Conservation (phyloP, 2,329 filamentous ascomycete species). For the Xylariaceae sp. region DNA sequence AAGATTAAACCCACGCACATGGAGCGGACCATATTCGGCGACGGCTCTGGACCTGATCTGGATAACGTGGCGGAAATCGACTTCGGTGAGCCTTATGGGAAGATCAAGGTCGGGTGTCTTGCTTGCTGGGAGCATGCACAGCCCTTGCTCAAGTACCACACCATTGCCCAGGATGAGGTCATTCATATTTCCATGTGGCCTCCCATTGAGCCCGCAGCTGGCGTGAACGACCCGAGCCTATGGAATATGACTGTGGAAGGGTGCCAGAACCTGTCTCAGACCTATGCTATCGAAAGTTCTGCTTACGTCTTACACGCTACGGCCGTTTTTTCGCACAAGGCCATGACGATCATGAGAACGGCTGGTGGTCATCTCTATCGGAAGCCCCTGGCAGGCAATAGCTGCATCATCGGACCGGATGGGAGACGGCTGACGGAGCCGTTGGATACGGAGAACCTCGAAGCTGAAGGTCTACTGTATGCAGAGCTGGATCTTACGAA, state of each 20-base stretch:
- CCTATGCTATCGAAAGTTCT: conserved; percentile 53
- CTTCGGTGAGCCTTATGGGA: conserved; percentile 27
- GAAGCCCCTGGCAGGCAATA: conserved; percentile 37
- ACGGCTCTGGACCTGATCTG: conserved; percentile 35
- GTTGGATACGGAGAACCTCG: conserved; percentile 27
- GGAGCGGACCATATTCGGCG: conserved; percentile 47
- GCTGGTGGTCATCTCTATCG: conserved; percentile 35
- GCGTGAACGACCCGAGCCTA: conserved; percentile 15
- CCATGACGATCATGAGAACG: conserved; percentile 38
- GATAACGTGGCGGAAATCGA: conserved; percentile 34
- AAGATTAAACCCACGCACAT: conserved; percentile 52
- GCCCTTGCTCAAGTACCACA: conserved; percentile 45
- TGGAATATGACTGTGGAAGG: conserved; percentile 31
- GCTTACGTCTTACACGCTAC: conserved; percentile 52
- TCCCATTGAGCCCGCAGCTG: conserved; percentile 15
- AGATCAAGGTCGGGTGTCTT: conserved; percentile 36
- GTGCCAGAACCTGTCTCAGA: conserved; percentile 41
- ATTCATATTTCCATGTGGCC: conserved; percentile 49
- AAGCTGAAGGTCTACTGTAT: conserved; percentile 42
- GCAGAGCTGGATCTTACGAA: conserved; percentile 42
- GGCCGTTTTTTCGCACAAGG: conserved; percentile 39
- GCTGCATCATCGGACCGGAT: conserved; percentile 46
- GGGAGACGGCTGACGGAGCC: conserved; percentile 39
- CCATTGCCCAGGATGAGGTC: conserved; percentile 36
- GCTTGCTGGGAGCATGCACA: conserved; percentile 49